Evolutionary conservation across 345 rosid genomes (phyloP), one percentile per base, ranked within the genome.

Genomic region (Gossypium arboreum): DNA sequence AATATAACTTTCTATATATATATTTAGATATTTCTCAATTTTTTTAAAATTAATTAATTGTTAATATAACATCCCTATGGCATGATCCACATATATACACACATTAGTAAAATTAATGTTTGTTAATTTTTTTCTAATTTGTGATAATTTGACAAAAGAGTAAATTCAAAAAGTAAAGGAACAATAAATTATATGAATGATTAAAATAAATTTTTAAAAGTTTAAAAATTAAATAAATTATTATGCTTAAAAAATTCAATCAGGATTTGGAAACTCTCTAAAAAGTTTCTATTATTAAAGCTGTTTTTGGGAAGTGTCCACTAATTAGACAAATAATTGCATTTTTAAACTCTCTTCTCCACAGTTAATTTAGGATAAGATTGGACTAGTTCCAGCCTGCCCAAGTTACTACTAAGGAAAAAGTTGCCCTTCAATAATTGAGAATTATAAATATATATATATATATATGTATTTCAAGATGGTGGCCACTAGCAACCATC

Each of bases 281-380:
- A 73, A 34, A 78, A 78, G 43, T 18, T 52, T 13, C 65, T 51
- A 50, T 55, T 69, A 50, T 74, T 22, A 45, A 67, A 69, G 78
- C 24, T 51, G 43, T 22, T 39, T 47, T 25, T n/a, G 25, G 65
- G 15, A 63, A 72, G 76, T 43, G 47, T 41, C 84, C 81, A 75
- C 84, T 78, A 57, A 57, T 57, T 25, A 25, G 59, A 18, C 69
- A 68, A 79, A 79, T 76, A 79, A 71, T 73, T 73, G 72, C 73
- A 76, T 29, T 73, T 34, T 54, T 12, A 50, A 10, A 29, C 44
- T 43, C 59, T 18, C 6, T 17, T 12, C 48, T 11, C 16, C 11
- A 45, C 12, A 25, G 43, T 48, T 24, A 29, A 48, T n/a, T 45
- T 20, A 27, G 9, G 57, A 73, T 73, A 44, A 69, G 66, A 55